These are phyloP conservation scores for Passalora sequoiae DNA, from an alignment of 2,329 filamentous ascomycete genomes.

Conservation along the genomic window DNA sequence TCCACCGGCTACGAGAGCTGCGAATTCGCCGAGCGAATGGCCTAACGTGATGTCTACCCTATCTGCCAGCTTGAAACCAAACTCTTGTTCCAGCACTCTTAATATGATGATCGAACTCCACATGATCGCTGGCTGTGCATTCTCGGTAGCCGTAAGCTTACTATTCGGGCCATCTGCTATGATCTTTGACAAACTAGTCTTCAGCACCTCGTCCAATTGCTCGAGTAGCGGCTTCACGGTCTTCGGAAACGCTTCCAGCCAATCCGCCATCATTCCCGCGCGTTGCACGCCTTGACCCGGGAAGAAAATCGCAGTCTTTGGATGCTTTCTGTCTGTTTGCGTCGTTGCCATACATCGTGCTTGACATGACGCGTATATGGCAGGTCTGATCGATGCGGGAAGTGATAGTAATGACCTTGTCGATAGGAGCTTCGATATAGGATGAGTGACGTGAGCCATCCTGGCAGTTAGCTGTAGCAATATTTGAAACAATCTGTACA, in stretches of 20 bases:
- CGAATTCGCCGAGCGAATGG: constrained; percentile 89
- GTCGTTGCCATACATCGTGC: constrained; percentile 20
- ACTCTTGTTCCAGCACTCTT: constrained; percentile 78
- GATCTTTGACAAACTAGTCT: constrained; percentile 67
- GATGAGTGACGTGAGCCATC: constrained; percentile 9
- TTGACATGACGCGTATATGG: constrained; percentile 22
- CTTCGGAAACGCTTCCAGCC: constrained; percentile 77
- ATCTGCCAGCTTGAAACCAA: constrained; percentile 65
- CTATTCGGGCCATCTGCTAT: constrained; percentile 77
- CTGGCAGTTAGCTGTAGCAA: constrained; percentile 1
- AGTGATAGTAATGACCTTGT: constrained; percentile 23
- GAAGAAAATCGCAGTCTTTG: constrained; percentile 37
- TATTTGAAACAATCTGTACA: too few relatives aligned
- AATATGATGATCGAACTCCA: constrained; percentile 86
- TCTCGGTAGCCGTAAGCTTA: constrained; percentile 71
- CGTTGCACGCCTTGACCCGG: constrained; percentile 37
- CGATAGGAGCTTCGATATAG: constrained; percentile 11
- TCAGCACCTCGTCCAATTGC: constrained; percentile 74
- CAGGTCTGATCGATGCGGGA: constrained; percentile 26
- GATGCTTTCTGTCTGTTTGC: constrained; percentile 25
- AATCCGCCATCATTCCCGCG: constrained; percentile 51
- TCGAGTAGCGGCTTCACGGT: constrained; percentile 73
- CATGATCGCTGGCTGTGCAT: constrained; percentile 95
- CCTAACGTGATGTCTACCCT: constrained; percentile 78
- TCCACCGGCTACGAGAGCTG: constrained; percentile 78